phyloP scores from a whole-genome alignment of 306 rosid genomes.

The Lathyrus tuberosus region DNA sequence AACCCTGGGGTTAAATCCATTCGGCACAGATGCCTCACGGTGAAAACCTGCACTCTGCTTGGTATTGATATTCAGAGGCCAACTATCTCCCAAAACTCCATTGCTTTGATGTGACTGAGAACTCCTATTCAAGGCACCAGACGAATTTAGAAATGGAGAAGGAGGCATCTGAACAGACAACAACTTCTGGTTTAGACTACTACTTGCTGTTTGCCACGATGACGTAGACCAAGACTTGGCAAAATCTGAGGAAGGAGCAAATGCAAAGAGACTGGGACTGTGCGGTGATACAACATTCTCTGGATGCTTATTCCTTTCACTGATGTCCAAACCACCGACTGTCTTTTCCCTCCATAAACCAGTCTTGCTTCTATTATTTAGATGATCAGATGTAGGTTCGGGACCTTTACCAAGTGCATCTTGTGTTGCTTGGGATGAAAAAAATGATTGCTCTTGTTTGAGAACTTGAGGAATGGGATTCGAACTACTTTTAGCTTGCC shows the following conservation, averaged over 20 bases:
- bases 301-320: slow-evolving; percentile 55
- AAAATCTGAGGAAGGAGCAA: slow-evolving; percentile 56
- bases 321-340: slow-evolving; percentile 50
- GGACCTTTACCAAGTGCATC: slow-evolving; percentile 46
- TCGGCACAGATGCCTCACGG: slow-evolving; percentile 53
- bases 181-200: slow-evolving; percentile 61
- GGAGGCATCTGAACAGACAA: slow-evolving; percentile 57
- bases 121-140: slow-evolving; percentile 53
- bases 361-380: slow-evolving; percentile 49
- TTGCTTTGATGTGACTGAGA: slow-evolving; percentile 64
- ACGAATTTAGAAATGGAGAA: slow-evolving; percentile 53
- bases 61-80: slow-evolving; percentile 62
- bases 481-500: slow-evolving; percentile 54
- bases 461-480: slow-evolving; percentile 50
- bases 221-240: slow-evolving; percentile 64
- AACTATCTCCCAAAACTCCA: slow-evolving; percentile 60
- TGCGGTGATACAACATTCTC: slow-evolving; percentile 52
- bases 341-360: slow-evolving; percentile 58
- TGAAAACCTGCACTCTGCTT: slow-evolving; percentile 52
- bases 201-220: slow-evolving; percentile 61
- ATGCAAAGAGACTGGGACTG: slow-evolving; percentile 48
- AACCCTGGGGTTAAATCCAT: slow-evolving; percentile 63
- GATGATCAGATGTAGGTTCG: slow-evolving; percentile 51
- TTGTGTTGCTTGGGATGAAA: slow-evolving; percentile 54
- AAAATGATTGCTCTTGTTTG: slow-evolving; percentile 55